A percentile compares a stretch with the other conserved stretches of the same genome.
phyloP scores from a whole-genome alignment of 495 filamentous ascomycete species.

The Aspergillus bertholletiae region DNA sequence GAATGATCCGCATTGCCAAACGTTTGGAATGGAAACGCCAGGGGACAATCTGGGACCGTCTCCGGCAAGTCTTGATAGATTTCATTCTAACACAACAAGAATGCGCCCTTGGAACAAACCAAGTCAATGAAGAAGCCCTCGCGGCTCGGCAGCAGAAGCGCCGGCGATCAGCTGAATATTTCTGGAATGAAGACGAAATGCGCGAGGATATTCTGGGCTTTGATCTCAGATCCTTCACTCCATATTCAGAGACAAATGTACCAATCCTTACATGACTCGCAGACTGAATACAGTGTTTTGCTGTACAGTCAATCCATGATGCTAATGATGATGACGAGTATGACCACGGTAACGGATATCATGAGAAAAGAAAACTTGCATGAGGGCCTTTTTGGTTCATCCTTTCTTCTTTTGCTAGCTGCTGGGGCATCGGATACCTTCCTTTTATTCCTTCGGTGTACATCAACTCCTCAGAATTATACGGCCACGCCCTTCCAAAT shows the following conservation, averaged over 20 bases:
- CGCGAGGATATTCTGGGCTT: constrained; percentile 19
- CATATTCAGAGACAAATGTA: constrained; percentile 7
- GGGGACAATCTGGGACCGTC: constrained; percentile 23
- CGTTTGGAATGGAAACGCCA: constrained; percentile 27
- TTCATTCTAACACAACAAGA: constrained; percentile 25
- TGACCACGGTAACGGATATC: background rate
- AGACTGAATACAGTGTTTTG: background rate
- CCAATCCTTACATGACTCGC: constrained; percentile 11
- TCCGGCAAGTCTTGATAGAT: constrained; percentile 20
- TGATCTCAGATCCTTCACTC: constrained; percentile 1
- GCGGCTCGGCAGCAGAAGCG: constrained; percentile 16
- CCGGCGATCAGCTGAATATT: constrained; percentile 8
- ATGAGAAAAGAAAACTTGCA: background rate
- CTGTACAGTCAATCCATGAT: background rate
- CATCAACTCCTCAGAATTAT: too few relatives aligned
- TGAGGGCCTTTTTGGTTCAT: background rate
- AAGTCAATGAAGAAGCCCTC: constrained; percentile 18
- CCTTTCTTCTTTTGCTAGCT: background rate
- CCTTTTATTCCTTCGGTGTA: background rate
- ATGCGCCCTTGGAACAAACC: constrained; percentile 20
- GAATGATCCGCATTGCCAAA: constrained; percentile 26
- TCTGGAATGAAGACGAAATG: constrained; percentile 26
- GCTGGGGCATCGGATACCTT: background rate
- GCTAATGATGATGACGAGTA: background rate
- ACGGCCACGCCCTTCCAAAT: too few relatives aligned